phyloP scores from a whole-genome alignment of 148 eudicot species.

The Vaccinium macrocarpon region DNA sequence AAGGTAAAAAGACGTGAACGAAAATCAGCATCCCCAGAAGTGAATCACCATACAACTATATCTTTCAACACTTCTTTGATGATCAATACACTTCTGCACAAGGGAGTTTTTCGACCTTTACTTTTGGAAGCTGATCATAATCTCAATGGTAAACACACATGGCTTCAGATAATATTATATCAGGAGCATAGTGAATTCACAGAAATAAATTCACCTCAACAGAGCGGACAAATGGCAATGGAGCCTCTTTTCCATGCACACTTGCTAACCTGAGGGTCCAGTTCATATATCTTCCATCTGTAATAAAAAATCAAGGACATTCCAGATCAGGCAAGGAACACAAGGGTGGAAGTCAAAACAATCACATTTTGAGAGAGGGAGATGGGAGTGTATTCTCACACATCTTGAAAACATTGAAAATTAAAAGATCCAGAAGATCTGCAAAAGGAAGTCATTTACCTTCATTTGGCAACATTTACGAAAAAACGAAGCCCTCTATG shows the following conservation, averaged over 20 bases:
- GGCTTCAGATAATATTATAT: background rate
- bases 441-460: background rate
- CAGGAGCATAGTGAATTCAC: background rate
- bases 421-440: background rate
- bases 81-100: background rate
- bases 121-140: background rate
- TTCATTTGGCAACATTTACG: background rate
- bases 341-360: background rate
- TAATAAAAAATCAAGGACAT: conserved; percentile 18
- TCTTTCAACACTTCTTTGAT: background rate
- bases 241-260: conserved; percentile 70
- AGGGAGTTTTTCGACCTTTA: background rate
- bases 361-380: background rate
- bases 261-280: conserved; percentile 86
- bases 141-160: background rate
- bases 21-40: background rate
- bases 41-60: background rate
- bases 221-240: conserved; percentile 72
- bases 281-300: conserved; percentile 77
- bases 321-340: conserved; percentile 5
- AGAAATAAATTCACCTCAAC: conserved; percentile 51
- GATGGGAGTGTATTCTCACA: background rate
- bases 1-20: background rate
- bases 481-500: background rate
- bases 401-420: background rate